These are phyloP conservation scores for Neurospora sp. DNA, from an alignment of 2,329 filamentous ascomycete species.

Conservation along the genomic window DNA sequence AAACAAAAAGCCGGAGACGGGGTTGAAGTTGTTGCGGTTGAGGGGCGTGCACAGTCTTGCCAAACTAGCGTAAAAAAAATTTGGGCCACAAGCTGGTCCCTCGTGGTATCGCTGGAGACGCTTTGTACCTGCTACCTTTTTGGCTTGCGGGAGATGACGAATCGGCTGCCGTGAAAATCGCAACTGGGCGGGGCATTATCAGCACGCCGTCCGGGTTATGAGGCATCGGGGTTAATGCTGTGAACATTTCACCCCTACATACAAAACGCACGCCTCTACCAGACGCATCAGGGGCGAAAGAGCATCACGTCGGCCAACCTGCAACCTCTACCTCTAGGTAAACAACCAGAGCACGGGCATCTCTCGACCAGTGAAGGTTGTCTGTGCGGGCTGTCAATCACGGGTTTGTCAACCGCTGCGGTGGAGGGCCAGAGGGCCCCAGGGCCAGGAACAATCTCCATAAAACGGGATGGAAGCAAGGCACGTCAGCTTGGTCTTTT, in stretches of 20 bases:
- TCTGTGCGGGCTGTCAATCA: background rate
- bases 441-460: background rate
- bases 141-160: background rate
- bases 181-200: slow-evolving; percentile 17
- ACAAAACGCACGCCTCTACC: background rate
- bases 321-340: background rate
- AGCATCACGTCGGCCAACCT: background rate
- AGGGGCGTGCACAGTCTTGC: slow-evolving; percentile 9
- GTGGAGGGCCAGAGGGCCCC: background rate
- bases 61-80: slow-evolving; percentile 17
- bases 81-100: slow-evolving; percentile 18
- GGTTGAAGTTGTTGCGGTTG: slow-evolving; percentile 12
- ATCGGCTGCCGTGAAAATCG: slow-evolving; percentile 9
- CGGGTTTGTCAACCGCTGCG: background rate
- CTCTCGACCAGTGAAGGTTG: background rate
- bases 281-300: background rate
- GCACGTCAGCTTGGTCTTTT: background rate
- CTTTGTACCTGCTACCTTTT: background rate
- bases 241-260: background rate
- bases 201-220: background rate
- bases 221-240: background rate
- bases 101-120: slow-evolving; percentile 6
- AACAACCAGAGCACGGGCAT: background rate
- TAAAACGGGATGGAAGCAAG: background rate
- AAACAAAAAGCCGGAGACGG: slow-evolving; percentile 5